These are phyloP conservation scores for Ogataea pini DNA, from an alignment of 805 yeast species.

Conservation along the genomic window DNA sequence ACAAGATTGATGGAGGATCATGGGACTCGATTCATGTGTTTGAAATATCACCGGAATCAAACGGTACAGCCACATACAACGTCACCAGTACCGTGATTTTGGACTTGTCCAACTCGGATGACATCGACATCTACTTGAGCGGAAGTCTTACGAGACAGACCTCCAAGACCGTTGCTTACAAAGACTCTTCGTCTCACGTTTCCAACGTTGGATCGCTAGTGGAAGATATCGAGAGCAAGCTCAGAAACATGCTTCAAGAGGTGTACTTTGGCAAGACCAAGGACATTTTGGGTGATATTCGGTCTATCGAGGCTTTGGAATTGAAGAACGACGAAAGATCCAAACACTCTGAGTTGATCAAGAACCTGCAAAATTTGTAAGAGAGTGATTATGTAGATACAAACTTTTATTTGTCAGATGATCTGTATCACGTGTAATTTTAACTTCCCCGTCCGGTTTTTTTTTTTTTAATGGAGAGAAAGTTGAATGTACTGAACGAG, in stretches of 20 bases:
- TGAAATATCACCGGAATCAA: conserved; percentile 56
- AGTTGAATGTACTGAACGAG: neutral
- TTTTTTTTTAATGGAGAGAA: neutral
- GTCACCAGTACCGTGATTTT: conserved; percentile 87
- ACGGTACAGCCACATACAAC: conserved; percentile 54
- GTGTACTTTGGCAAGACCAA: conserved; percentile 94
- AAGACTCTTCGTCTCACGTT: conserved; percentile 66
- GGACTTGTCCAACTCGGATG: conserved; percentile 49
- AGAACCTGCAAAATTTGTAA: conserved; percentile 36
- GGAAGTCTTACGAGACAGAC: conserved; percentile 88
- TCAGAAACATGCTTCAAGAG: conserved; percentile 85
- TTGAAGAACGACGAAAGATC: conserved; percentile 39
- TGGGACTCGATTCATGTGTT: conserved; percentile 97
- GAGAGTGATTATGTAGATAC: neutral
- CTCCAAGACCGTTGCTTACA: conserved; percentile 51
- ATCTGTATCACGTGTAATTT: neutral
- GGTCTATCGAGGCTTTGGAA: conserved; percentile 43
- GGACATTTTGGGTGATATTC: conserved; percentile 75
- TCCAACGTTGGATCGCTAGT: conserved; percentile 82
- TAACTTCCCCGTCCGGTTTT: neutral
- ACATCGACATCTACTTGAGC: conserved; percentile 50
- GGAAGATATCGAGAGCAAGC: conserved; percentile 84
- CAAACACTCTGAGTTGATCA: conserved; percentile 44
- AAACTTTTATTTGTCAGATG: neutral
- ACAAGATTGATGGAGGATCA: conserved; percentile 44